Conservation (phyloP, 495 filamentous ascomycete genomes). For the Terfezia boudieri region DNA sequence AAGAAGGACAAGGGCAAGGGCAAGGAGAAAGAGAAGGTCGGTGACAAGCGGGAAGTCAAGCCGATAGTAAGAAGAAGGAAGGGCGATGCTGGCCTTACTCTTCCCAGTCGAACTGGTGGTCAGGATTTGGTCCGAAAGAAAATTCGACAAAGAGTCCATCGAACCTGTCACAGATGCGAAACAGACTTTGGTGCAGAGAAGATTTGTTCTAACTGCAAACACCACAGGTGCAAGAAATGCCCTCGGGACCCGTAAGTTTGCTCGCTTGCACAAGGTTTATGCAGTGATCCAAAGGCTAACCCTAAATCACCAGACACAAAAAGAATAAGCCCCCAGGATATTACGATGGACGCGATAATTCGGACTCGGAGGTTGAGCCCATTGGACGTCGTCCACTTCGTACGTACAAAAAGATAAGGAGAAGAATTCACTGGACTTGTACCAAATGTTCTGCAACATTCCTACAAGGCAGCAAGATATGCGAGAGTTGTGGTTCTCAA, state of each 20-base stretch:
- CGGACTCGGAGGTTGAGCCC: conserved; percentile 10
- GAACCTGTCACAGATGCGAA: conserved; percentile 56
- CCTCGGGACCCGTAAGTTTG: conserved; percentile 56
- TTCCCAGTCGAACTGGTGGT: conserved; percentile 40
- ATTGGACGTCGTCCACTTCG: conserved; percentile 9
- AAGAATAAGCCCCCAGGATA: conserved; percentile 18
- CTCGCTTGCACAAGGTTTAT: not conserved
- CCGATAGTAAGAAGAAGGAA: conserved; percentile 15
- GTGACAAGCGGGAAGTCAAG: conserved; percentile 11
- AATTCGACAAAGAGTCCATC: conserved; percentile 44
- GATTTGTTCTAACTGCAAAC: conserved; percentile 47
- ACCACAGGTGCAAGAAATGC: conserved; percentile 60
- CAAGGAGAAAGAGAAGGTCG: conserved; percentile 20
- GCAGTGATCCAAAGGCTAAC: conserved; percentile 1
- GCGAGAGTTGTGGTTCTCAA: conserved; percentile 15
- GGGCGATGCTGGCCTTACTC: conserved; percentile 26
- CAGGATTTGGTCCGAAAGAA: conserved; percentile 48
- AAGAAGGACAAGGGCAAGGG: conserved; percentile 29
- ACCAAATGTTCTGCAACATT: conserved; percentile 15
- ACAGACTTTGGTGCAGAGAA: conserved; percentile 38
- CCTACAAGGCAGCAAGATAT: conserved; percentile 6
- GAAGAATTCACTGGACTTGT: conserved; percentile 19
- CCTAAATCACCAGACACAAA: conserved; percentile 8
- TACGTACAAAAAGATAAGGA: conserved; percentile 16
- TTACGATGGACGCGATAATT: conserved; percentile 14